Evolutionary conservation across 176 grass and related monocot genomes (phyloP), one percentile per base, ranked within the genome.

Genomic region (Cenchrus americanus): DNA sequence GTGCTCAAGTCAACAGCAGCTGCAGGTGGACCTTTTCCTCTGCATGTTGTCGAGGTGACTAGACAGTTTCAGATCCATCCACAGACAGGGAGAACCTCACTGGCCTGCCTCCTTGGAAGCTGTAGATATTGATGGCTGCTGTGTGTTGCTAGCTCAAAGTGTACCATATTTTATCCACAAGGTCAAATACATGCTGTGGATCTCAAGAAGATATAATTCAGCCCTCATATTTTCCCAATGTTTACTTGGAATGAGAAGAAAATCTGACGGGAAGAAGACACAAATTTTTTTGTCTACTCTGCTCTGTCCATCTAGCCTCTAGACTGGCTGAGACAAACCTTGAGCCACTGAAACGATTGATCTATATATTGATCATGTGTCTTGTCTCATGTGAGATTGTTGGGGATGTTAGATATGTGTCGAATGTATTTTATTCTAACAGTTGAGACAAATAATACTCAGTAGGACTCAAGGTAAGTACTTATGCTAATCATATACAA

Each of bases 141-240:
- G 8, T 51, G 2, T 14, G 27, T 30, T 30, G 27, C 27, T 30
- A 82, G 69, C 77, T 15, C 65, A 32, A 4, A 8, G 14, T 52
- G n/a, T 14, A 30, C 11, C 78, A 30, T 9, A 17, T 21, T 14
- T 27, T 19, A 48, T 64, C 62, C 21, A 60, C 26, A 78, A 51
- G 5, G 83, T 90, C 88, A 90, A 86, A 79, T 23, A 49, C 73
- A 78, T 24, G 73, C 78, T 65, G 18, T 78, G 66, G 37, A 2
- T 82, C 57, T 59, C 72, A 66, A 37, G 3, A 77, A 71, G 71
- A 9, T 67, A 42, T 17, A 55, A 27, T 30, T 47, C 76, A 50
- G 23, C 5, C 3, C 50, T 53, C 32, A 53, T 19, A 26, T 51
- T 66, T 40, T 8, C 42, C 21, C n/a, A 0, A 15, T 26, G 49